These are phyloP conservation scores for Carex kokanica DNA, from an alignment of 176 grass and related monocot species.

Conservation along the genomic window DNA sequence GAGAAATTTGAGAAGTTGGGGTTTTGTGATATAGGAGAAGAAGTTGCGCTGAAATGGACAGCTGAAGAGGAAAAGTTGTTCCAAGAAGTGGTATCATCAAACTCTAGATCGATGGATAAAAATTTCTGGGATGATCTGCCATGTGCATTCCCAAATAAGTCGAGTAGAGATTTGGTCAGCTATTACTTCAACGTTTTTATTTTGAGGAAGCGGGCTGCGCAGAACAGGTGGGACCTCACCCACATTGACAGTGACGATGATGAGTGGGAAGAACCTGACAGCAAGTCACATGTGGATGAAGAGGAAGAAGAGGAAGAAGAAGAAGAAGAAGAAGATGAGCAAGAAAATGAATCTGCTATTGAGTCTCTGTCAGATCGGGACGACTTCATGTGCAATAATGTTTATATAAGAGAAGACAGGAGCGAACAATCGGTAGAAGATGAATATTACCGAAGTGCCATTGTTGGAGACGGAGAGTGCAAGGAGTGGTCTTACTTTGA, in stretches of 20 bases:
- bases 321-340: neutral
- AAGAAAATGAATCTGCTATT: conserved; percentile 34
- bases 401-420: neutral
- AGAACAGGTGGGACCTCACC: conserved; percentile 65
- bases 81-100: conserved; percentile 50
- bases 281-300: conserved; percentile 19
- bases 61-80: conserved; percentile 68
- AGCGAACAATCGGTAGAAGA: conserved; percentile 26
- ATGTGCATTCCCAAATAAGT: conserved; percentile 49
- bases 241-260: conserved; percentile 83
- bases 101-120: conserved; percentile 49
- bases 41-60: conserved; percentile 60
- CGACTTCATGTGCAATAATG: neutral
- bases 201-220: conserved; percentile 62
- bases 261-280: conserved; percentile 47
- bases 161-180: conserved; percentile 63
- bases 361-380: conserved; percentile 32
- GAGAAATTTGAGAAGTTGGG: conserved; percentile 63
- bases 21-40: conserved; percentile 73
- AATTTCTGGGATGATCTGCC: conserved; percentile 74
- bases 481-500: conserved; percentile 15
- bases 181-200: conserved; percentile 96
- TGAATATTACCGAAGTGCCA: conserved; percentile 31
- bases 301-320: conserved; percentile 32
- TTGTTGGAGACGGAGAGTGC: conserved; percentile 18